phyloP scores from a whole-genome alignment of 129 eudicot genomes.

The Ambrosia trifida region DNA sequence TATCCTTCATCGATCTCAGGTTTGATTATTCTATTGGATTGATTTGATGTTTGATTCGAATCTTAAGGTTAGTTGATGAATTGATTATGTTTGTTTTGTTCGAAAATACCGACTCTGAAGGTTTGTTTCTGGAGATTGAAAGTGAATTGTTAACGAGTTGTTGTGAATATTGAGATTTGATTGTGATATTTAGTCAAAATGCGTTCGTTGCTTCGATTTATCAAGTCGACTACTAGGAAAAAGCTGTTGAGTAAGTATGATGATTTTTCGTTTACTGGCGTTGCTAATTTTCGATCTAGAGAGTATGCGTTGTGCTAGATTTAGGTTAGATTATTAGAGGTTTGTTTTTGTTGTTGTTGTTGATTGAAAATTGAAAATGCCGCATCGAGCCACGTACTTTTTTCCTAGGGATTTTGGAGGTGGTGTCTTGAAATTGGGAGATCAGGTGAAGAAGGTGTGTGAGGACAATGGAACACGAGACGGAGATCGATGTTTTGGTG shows the following conservation, averaged over 20 bases:
- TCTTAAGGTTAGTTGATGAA: neutral
- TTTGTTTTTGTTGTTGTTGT: neutral
- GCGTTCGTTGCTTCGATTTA: constrained; percentile 28
- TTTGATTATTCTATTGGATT: too few relatives aligned
- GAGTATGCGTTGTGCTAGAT: constrained; percentile 2
- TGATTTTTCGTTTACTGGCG: constrained; percentile 27
- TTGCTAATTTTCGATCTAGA: constrained; percentile 4
- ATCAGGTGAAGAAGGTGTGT: constrained; percentile 43
- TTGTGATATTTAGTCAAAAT: constrained; percentile 12
- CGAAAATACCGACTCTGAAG: neutral
- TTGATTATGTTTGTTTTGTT: neutral
- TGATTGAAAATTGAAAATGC: constrained; percentile 35
- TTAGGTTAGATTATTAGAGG: constrained; percentile 5
- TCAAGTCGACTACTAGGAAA: constrained; percentile 34
- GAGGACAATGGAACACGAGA: neutral
- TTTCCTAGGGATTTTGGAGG: constrained; percentile 67
- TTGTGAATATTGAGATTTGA: neutral
- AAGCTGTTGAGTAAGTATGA: constrained; percentile 27
- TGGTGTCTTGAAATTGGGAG: constrained; percentile 23
- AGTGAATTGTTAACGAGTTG: neutral
- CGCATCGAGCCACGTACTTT: constrained; percentile 74
- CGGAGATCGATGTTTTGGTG: neutral
- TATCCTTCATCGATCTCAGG: neutral
- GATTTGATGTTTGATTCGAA: too few relatives aligned
- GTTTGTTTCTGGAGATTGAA: too few relatives aligned